Evolutionary conservation across 2,329 filamentous ascomycete species (phyloP).

Genomic region (Fusarium camptoceras): DNA sequence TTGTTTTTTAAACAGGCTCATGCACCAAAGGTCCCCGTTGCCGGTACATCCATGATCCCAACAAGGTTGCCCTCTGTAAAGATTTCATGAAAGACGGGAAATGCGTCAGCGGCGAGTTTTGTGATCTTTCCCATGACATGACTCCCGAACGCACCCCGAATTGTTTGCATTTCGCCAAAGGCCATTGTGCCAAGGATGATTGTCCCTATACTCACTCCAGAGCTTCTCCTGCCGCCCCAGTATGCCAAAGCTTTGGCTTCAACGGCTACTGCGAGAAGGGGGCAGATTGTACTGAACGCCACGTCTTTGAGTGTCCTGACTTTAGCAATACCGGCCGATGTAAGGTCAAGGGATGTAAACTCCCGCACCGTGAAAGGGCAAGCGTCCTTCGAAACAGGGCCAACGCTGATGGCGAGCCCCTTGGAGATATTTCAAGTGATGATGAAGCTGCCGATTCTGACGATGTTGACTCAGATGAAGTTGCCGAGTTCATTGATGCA

Average conservation of each 20-base stretch:
- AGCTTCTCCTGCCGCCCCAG: constrained; percentile 79
- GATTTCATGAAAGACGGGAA: constrained; percentile 82
- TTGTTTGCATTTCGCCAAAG: constrained; percentile 90
- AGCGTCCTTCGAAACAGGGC: constrained; percentile 78
- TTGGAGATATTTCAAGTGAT: constrained; percentile 81
- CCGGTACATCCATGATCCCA: constrained; percentile 83
- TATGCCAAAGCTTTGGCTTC: constrained; percentile 86
- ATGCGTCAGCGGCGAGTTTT: constrained; percentile 81
- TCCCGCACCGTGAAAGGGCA: constrained; percentile 89
- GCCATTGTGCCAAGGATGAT: constrained; percentile 86
- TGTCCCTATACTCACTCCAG: constrained; percentile 90
- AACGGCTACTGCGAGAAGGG: constrained; percentile 92
- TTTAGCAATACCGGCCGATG: constrained; percentile 92
- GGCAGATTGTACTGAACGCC: constrained; percentile 79
- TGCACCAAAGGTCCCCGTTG: constrained; percentile 86
- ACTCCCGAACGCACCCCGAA: constrained; percentile 85
- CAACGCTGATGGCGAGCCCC: constrained; percentile 66
- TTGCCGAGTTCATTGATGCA: constrained; percentile 73
- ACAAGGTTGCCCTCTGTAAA: constrained; percentile 91
- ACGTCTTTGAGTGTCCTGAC: constrained; percentile 93
- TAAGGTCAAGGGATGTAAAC: constrained; percentile 82
- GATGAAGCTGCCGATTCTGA: constrained; percentile 79
- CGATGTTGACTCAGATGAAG: constrained; percentile 82
- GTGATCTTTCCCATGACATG: constrained; percentile 90
- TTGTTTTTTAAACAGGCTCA: constrained; percentile 69